Base-by-base conservation (phyloP, 441 rosid species). In the Eruca vesicaria region DNA sequence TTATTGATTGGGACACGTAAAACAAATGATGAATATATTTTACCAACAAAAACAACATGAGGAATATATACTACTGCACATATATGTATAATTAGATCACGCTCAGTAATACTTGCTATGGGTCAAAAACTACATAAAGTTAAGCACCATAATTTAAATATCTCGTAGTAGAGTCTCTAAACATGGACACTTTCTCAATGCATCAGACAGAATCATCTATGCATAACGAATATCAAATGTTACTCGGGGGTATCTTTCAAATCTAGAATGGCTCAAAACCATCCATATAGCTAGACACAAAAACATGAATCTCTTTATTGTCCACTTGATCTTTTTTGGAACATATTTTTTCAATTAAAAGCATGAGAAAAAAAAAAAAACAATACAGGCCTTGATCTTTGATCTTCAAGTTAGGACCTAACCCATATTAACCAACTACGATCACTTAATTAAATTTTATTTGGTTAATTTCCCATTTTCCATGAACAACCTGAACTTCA, bases 251-350 rank as follows among this genome's bases (percentile, higher is more conserved):
- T 63, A 43, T 68, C 26, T 69, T 69, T 69, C 20, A 33, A 69
- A 55, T 55, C 26, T 11, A 69, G 63, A 76, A 69, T 60, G 55
- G 63, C 28, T 76, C 60, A 16, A 29, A 76, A 69, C 74, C 79
- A 76, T 76, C 70, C 79, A 62, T 28, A 41, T 28, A 41, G 65
- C 52, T 63, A 38, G 66, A 76, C 75, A 76, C 66, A 69, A 69
- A 76, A 41, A 76, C 75, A 76, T 69, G 71, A 76, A 76, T 76
- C 75, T 76, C 2, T 61, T 23, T 68, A 14, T 61, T 68, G 73
- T 68, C 68, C 29, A 59, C 35, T 45, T 67, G 71, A 55, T n/a
- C n/a, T n/a, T n/a, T n/a, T n/a, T n/a, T n/a, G n/a, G n/a, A n/a
- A n/a, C n/a, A n/a, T n/a, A n/a, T n/a, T n/a, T n/a, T n/a, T n/a